Evolutionary conservation across 2,329 filamentous ascomycete genomes (phyloP), one percentile per base, ranked within the genome.

Genomic region (Sclerotinia glacialis): DNA sequence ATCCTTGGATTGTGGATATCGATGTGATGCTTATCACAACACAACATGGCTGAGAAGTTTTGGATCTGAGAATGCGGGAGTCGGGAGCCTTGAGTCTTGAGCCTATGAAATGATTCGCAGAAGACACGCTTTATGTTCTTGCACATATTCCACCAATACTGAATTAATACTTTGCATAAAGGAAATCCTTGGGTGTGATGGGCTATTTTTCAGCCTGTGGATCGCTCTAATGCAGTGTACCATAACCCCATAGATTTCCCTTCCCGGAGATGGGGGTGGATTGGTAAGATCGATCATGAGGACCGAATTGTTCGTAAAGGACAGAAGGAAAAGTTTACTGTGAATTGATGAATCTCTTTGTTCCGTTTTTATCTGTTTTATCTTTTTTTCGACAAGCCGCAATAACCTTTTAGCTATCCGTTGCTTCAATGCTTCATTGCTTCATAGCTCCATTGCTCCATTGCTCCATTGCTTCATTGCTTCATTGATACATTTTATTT

Each of bases 61-160:
- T 8, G 42, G 6, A n/a, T 21, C 11, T n/a, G 18, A 47, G 56
- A 47, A 59, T 59, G 56, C 31, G 46, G 4, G 28, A n/a, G n/a
- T n/a, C n/a, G n/a, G n/a, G n/a, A n/a, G n/a, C n/a, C n/a, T n/a
- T n/a, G n/a, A n/a, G n/a, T n/a, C n/a, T n/a, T n/a, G 56, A 47
- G 49, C 58, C 58, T 60, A 60, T 60, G 28, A 37, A 31, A 37
- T 37, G 44, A 12, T 34, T 37, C 21, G 11, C 14, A 37, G 2
- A 49, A 31, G 28, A 47, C 58, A 60, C 58, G 58, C 58, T 49
- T 47, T 60, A 44, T 49, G 42, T 49, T 23, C 23, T 60, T 16
- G 40, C 7, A 28, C 26, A 31, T n/a, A 16, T 46, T 58, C 37
- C 34, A 21, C 42, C 53, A 56, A 56, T 42, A 23, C 53, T n/a